Evolutionary conservation across 192 early-diverging fungal genomes (phyloP).

Genomic region (Rhizophagus sp.): DNA sequence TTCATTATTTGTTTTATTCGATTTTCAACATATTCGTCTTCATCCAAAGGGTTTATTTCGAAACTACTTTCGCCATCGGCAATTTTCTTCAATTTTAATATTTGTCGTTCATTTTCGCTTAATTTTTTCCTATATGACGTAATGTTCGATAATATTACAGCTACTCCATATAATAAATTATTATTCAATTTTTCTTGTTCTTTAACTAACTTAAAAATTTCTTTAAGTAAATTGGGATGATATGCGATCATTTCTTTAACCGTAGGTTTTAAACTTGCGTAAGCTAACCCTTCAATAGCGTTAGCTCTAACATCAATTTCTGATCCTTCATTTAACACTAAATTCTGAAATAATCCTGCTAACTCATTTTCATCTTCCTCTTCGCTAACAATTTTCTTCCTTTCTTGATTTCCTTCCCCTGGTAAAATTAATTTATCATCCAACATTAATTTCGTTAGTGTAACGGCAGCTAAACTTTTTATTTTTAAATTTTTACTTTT

Average conservation of each 20-base stretch:
- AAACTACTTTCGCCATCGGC: constrained; percentile 37
- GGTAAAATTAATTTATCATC: constrained; percentile 30
- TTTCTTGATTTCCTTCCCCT: constrained; percentile 32
- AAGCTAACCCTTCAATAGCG: constrained; percentile 82
- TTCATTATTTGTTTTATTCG: constrained; percentile 60
- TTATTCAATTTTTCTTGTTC: constrained; percentile 43
- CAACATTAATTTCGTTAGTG: constrained; percentile 63
- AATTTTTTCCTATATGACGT: constrained; percentile 68
- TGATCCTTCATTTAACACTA: constrained; percentile 46
- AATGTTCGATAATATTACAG: constrained; percentile 76
- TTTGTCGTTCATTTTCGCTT: constrained; percentile 78
- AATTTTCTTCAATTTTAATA: constrained; percentile 74
- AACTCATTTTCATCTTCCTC: constrained; percentile 35
- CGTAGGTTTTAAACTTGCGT: constrained; percentile 66
- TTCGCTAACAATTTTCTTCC: constrained; percentile 41
- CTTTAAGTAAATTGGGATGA: constrained; percentile 58
- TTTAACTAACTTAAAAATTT: constrained; percentile 54
- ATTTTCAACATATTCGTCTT: constrained; percentile 59
- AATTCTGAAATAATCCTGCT: constrained; percentile 54
- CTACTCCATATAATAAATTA: constrained; percentile 69
- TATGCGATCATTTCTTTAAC: constrained; percentile 70
- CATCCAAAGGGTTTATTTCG: constrained; percentile 56
- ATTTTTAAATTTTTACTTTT: constrained; percentile 46
- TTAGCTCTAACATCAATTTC: constrained; percentile 43
- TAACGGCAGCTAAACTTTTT: constrained; percentile 57